Percentiles rank a stretch among this genome's conserved stretches.
phyloP scores from a whole-genome alignment of 768 basidiomycete species.

The Suillus subaureus region DNA sequence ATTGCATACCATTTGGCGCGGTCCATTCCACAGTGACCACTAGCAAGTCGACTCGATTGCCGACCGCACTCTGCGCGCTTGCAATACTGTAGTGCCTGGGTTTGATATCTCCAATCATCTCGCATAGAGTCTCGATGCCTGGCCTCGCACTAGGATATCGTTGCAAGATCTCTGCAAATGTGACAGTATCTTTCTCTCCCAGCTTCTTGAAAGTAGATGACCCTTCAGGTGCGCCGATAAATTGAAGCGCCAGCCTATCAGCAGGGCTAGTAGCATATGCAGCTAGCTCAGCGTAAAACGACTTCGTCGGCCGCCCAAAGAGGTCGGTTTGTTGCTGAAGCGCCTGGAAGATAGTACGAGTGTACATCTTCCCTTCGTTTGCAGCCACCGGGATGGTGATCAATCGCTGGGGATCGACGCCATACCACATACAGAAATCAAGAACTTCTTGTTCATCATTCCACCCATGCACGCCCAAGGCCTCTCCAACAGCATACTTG shows the following conservation, averaged over 20 bases:
- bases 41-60: conserved; percentile 90
- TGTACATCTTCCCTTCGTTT: conserved; percentile 74
- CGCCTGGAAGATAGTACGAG: conserved; percentile 92
- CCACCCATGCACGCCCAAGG: conserved; percentile 97
- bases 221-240: conserved; percentile 94
- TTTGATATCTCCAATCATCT: conserved; percentile 92
- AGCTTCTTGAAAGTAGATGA: conserved; percentile 92
- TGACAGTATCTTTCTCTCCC: conserved; percentile 92
- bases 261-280: conserved; percentile 66
- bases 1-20: conserved; percentile 71
- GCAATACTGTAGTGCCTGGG: conserved; percentile 99
- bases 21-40: conserved; percentile 97
- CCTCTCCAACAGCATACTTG: conserved; percentile 95
- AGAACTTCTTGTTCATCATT: conserved; percentile 88
- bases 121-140: conserved; percentile 82
- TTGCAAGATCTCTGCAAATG: conserved; percentile 84
- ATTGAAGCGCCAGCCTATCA: conserved; percentile 81
- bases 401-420: conserved; percentile 75
- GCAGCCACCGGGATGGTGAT: conserved; percentile 78
- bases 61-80: conserved; percentile 92
- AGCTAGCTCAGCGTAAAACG: conserved; percentile 90
- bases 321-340: conserved; percentile 97
- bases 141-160: conserved; percentile 80
- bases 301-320: conserved; percentile 94
- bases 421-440: conserved; percentile 93